Conservation (phyloP, 2,329 filamentous ascomycete genomes). For the Penicillium rolfsii region DNA sequence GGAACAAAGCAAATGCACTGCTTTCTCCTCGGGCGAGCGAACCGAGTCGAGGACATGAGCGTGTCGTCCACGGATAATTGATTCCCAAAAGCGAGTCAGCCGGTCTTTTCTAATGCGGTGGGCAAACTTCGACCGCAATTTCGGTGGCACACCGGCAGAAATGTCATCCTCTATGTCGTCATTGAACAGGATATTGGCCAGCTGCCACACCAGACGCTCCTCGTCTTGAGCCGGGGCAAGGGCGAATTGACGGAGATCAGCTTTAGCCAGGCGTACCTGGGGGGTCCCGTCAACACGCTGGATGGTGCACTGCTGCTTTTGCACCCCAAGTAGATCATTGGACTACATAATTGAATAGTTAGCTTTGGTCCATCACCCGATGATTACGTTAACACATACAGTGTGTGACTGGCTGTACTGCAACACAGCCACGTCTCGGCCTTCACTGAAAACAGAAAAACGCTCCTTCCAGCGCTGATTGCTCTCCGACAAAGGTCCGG, state of each 20-base stretch:
- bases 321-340: constrained; percentile 38
- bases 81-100: constrained; percentile 48
- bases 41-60: constrained; percentile 68
- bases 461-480: constrained; percentile 57
- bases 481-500: constrained; percentile 24
- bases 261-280: constrained; percentile 46
- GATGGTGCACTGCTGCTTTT: constrained; percentile 48
- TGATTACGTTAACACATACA: constrained; percentile 21
- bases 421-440: constrained; percentile 38
- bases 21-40: constrained; percentile 75
- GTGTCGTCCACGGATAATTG: constrained; percentile 62
- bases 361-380: constrained; percentile 21
- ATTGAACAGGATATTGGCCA: constrained; percentile 87
- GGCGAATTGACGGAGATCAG: constrained; percentile 41
- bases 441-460: constrained; percentile 48
- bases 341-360: not conserved
- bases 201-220: constrained; percentile 70
- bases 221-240: constrained; percentile 36
- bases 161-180: constrained; percentile 55
- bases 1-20: constrained; percentile 76
- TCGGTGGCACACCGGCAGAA: constrained; percentile 45
- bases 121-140: constrained; percentile 44
- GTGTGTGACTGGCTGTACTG: constrained; percentile 27
- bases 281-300: constrained; percentile 62
- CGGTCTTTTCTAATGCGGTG: constrained; percentile 55